Evolutionary conservation across 2,329 filamentous ascomycete genomes (phyloP), one percentile per base, ranked within the genome.

Genomic region (Cladosporium velox): DNA sequence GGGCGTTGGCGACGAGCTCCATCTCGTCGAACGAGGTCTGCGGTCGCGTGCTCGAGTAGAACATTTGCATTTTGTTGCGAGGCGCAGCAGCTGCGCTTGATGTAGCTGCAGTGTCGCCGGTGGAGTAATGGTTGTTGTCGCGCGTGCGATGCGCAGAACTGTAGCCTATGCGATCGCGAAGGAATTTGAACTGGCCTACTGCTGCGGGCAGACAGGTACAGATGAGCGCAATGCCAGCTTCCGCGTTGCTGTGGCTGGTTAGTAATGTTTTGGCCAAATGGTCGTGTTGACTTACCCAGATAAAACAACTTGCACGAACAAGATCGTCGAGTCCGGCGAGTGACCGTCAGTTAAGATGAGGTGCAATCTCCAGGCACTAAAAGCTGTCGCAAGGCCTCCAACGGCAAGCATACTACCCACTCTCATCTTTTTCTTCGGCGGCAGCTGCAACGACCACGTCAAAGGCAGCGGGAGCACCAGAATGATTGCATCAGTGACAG

Each of bases 141-240:
- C 26, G 7, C 12, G 35, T 59, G n/a, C 30, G 24, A 47, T 34
- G 21, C 12, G 44, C 32, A 7, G 59, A 62, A 30, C 59, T 24
- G 21, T 52, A 62, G 38, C 35, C 35, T 12, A 26, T 47, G 41
- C 28, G 24, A 21, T 52, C 44, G 4, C 44, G 26, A 14, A 62
- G 47, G 30, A 35, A 52, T 6, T 38, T 51, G 47, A 62, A 62
- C 30, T 62, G 59, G 26, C 44, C 59, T 12, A 62, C 59, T 3
- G 44, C 44, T 10, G 59, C 59, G 28, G 59, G 59, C 28, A 62
- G 59, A 11, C 59, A 62, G 59, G 41, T 51, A 2, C 59, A 62
- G 30, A 62, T 62, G 18, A 62, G 26, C 26, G 59, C 59, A 18
- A 62, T 51, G 44, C 59, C 59, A 30, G 59, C 59, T 52, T 62